Conservation (phyloP, 805 yeast genomes). For the Pichia manshurica region DNA sequence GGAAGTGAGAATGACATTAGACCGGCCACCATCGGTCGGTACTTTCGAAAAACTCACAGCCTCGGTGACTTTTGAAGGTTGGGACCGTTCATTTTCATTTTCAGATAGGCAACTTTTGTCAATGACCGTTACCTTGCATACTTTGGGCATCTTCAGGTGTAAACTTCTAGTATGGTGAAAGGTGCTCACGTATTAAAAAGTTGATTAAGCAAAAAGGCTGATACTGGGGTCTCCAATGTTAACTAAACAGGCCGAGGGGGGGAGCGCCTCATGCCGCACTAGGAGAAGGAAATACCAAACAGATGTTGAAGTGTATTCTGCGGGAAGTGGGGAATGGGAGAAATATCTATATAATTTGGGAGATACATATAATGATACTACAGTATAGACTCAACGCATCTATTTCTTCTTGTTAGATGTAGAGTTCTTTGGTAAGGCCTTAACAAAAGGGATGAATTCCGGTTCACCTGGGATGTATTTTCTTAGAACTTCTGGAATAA, state of each 20-base stretch:
- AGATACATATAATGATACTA: not conserved
- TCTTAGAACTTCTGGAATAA: constrained; percentile 91
- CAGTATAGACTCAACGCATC: not conserved
- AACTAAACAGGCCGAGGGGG: no score
- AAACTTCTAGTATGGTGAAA: no score
- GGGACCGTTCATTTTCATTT: not conserved
- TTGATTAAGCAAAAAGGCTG: no score
- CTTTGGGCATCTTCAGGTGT: not conserved
- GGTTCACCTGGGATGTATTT: constrained; percentile 98
- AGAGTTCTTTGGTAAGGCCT: constrained; percentile 91
- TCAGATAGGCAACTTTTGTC: not conserved
- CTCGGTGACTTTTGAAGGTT: not conserved
- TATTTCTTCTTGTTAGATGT: constrained; percentile 63
- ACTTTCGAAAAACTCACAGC: not conserved
- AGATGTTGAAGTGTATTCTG: no score
- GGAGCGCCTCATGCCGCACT: no score
- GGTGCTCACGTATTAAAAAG: no score
- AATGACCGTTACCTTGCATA: not conserved
- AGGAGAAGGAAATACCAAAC: no score
- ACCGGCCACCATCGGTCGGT: not conserved
- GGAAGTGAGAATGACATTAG: not conserved
- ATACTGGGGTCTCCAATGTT: no score
- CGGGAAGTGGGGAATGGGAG: no score
- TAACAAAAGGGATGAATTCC: constrained; percentile 84
- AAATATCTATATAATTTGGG: no score